Evolutionary conservation across 139 green algal genomes (phyloP).

Genomic region (Deuterostichococcus epilithicus): DNA sequence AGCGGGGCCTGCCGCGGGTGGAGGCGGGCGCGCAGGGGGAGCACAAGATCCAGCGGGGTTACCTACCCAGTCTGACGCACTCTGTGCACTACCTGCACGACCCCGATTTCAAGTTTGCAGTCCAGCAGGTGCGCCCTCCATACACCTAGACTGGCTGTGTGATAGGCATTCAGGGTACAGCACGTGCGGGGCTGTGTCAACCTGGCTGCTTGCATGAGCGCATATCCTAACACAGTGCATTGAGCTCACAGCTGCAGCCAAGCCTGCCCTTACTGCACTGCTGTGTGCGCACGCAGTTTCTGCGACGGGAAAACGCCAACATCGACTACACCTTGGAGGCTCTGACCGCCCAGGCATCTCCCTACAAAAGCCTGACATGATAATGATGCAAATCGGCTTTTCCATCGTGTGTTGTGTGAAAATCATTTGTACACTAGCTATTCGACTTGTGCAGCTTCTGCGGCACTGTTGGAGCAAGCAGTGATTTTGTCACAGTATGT

Average conservation of each 20-base stretch:
- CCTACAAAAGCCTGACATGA: constrained; percentile 43
- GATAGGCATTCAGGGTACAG: background rate
- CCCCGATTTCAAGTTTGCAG: constrained; percentile 24
- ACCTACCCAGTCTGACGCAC: constrained; percentile 81
- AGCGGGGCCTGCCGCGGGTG: constrained; percentile 60
- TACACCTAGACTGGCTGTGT: background rate
- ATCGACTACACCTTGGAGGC: constrained; percentile 51
- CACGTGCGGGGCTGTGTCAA: too few species aligned
- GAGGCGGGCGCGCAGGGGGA: constrained; percentile 91
- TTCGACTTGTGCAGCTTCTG: too few species aligned
- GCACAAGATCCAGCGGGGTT: constrained; percentile 91
- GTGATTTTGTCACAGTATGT: too few species aligned
- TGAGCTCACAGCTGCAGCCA: too few species aligned
- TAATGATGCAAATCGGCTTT: too few species aligned
- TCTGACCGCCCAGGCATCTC: constrained; percentile 39
- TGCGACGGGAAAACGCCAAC: constrained; percentile 42
- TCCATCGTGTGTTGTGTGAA: too few species aligned
- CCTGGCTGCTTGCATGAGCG: background rate
- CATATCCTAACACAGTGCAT: background rate
- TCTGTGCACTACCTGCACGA: constrained; percentile 74
- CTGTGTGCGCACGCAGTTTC: constrained; percentile 13
- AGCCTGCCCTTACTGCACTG: background rate
- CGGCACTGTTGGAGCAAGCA: too few species aligned
- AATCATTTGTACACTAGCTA: too few species aligned
- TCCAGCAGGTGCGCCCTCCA: background rate